A percentile compares a stretch with the other conserved stretches of the same genome.
These are phyloP conservation scores for Saturnispora hagleri DNA, from an alignment of 805 yeast genomes.

Conservation along the genomic window DNA sequence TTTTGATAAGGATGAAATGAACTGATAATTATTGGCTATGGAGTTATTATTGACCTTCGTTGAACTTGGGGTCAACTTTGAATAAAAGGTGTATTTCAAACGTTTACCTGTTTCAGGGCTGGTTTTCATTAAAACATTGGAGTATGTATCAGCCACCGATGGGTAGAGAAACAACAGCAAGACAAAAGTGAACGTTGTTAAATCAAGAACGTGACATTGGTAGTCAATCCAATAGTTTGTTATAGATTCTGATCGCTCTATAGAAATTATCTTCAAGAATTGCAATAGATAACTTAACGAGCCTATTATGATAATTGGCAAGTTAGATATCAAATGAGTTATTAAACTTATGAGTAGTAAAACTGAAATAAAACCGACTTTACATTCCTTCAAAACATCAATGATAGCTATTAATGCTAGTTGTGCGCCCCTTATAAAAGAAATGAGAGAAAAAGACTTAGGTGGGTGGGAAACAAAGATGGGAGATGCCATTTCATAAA, in stretches of 20 bases:
- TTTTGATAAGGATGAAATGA: not conserved
- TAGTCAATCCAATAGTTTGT: slow-evolving; percentile 6
- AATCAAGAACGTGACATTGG: slow-evolving; percentile 7
- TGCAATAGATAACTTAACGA: not conserved
- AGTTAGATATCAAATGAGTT: not conserved
- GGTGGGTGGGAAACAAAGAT: slow-evolving; percentile 49
- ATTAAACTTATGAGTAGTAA: not conserved
- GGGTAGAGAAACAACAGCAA: slow-evolving; percentile 1
- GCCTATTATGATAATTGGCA: not conserved
- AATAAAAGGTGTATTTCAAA: not conserved
- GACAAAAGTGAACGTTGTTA: not conserved
- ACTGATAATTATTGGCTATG: not conserved
- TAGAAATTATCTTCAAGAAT: not conserved
- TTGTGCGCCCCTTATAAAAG: slow-evolving; percentile 47
- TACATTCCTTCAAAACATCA: not conserved
- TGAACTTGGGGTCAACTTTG: not conserved
- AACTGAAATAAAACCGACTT: not conserved
- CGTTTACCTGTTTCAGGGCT: not conserved
- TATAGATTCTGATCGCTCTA: not conserved
- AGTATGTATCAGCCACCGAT: not conserved
- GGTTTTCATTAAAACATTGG: not conserved
- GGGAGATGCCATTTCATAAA: slow-evolving; percentile 45
- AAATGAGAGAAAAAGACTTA: slow-evolving; percentile 39
- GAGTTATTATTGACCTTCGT: not conserved
- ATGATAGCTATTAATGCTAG: slow-evolving; percentile 30